Percentiles rank a stretch among this genome's conserved stretches.
Conservation (phyloP, 2,329 filamentous ascomycete genomes). For the Pseudogymnoascus sp. region DNA sequence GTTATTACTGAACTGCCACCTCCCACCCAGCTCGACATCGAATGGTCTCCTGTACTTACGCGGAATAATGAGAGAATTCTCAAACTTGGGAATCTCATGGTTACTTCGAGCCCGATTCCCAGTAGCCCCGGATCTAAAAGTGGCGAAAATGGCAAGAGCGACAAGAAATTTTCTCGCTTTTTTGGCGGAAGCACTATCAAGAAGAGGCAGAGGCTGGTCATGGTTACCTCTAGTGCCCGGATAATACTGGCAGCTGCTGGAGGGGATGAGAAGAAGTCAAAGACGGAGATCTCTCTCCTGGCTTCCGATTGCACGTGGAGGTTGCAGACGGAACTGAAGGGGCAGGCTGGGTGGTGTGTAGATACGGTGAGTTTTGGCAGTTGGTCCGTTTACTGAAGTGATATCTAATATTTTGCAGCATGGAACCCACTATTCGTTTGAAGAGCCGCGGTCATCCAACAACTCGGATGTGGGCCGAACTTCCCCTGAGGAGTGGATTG, state of each 20-base stretch:
- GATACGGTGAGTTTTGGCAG: slow-evolving; percentile 66
- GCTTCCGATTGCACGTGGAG: slow-evolving; percentile 68
- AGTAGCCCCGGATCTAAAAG: slow-evolving; percentile 66
- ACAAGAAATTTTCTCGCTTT: slow-evolving; percentile 88
- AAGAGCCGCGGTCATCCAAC: slow-evolving; percentile 70
- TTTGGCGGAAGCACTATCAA: slow-evolving; percentile 88
- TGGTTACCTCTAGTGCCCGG: slow-evolving; percentile 86
- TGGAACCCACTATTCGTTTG: slow-evolving; percentile 86
- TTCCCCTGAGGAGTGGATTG: slow-evolving; percentile 84
- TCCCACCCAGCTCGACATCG: slow-evolving; percentile 93
- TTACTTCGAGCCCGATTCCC: slow-evolving; percentile 68
- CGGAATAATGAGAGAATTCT: slow-evolving; percentile 87
- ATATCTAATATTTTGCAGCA: slow-evolving; percentile 37
- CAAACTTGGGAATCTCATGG: slow-evolving; percentile 84
- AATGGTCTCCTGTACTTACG: slow-evolving; percentile 94
- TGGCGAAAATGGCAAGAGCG: slow-evolving; percentile 55
- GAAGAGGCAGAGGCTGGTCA: slow-evolving; percentile 85
- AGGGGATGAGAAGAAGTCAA: slow-evolving; percentile 91
- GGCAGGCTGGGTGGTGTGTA: slow-evolving; percentile 78
- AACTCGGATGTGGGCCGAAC: slow-evolving; percentile 54
- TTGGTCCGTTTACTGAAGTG: neutral
- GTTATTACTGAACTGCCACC: slow-evolving; percentile 93
- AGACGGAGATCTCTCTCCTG: slow-evolving; percentile 82
- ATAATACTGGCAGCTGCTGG: slow-evolving; percentile 85
- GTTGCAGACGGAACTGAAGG: slow-evolving; percentile 77